These are phyloP conservation scores for Limonomyces culmigenus DNA, from an alignment of 1,284 basidiomycete genomes.

Conservation along the genomic window DNA sequence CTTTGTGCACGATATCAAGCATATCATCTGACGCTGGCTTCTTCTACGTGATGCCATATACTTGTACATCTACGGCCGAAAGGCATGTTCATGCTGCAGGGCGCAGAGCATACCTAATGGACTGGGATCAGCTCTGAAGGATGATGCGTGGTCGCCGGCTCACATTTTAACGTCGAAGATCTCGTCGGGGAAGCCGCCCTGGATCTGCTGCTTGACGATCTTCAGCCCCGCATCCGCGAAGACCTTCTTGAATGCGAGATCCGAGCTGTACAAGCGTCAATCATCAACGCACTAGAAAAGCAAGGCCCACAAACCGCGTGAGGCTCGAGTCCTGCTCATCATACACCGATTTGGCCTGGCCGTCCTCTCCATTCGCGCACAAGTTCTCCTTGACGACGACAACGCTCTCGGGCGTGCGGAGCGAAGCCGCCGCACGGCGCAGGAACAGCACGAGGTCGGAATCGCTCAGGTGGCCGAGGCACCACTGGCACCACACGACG, in stretches of 20 bases:
- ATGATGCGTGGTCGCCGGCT: slow-evolving; percentile 9
- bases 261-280: slow-evolving; percentile 39
- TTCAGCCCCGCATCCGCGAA: slow-evolving; percentile 57
- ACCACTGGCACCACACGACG: slow-evolving; percentile 92
- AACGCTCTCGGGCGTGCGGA: slow-evolving; percentile 34
- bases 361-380: slow-evolving; percentile 44
- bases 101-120: neutral
- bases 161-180: slow-evolving; percentile 77
- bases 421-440: slow-evolving; percentile 34
- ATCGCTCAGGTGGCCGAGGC: slow-evolving; percentile 76
- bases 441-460: slow-evolving; percentile 66
- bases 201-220: slow-evolving; percentile 54
- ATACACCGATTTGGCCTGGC: slow-evolving; percentile 42
- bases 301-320: slow-evolving; percentile 39
- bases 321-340: slow-evolving; percentile 81
- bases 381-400: slow-evolving; percentile 88
- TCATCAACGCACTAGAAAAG: slow-evolving; percentile 1
- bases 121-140: neutral
- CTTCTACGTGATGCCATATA: neutral
- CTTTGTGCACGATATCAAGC: slow-evolving; percentile 79
- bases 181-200: slow-evolving; percentile 65
- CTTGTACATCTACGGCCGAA: neutral
- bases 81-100: neutral
- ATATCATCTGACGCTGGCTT: slow-evolving; percentile 13
- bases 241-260: slow-evolving; percentile 61